phyloP scores from a whole-genome alignment of 225 moss, liverwort and hornwort species.

The Ulota crispa region DNA sequence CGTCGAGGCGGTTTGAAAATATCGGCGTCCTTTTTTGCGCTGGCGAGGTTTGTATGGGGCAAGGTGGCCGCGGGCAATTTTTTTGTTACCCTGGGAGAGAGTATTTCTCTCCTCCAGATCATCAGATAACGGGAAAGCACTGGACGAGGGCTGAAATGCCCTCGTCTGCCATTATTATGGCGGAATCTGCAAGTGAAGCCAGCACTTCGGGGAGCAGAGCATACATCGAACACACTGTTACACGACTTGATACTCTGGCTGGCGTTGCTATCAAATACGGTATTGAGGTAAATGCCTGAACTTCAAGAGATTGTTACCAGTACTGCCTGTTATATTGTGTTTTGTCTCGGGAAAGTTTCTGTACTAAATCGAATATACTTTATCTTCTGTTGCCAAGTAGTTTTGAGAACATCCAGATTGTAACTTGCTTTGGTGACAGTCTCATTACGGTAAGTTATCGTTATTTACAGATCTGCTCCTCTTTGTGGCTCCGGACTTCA shows the following conservation, averaged over 20 bases:
- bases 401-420: neutral
- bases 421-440: constrained; percentile 9
- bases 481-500: constrained; percentile 36
- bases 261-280: constrained; percentile 98
- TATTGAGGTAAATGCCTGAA: constrained; percentile 66
- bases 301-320: neutral
- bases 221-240: constrained; percentile 80
- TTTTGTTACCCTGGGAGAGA: constrained; percentile 24
- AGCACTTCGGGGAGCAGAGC: constrained; percentile 64
- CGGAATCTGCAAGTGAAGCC: constrained; percentile 48
- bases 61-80: constrained; percentile 29
- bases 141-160: constrained; percentile 33
- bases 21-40: constrained; percentile 19
- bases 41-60: constrained; percentile 36
- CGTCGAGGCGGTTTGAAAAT: neutral
- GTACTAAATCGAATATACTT: neutral
- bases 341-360: neutral
- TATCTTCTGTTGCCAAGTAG: neutral
- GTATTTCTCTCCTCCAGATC: constrained; percentile 11
- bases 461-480: constrained; percentile 8
- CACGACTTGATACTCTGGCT: constrained; percentile 85
- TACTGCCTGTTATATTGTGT: neutral
- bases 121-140: neutral
- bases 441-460: neutral
- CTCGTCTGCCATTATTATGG: constrained; percentile 29